These are phyloP conservation scores for Penicillium verrucosum DNA, from an alignment of 2,329 filamentous ascomycete genomes.

Conservation along the genomic window DNA sequence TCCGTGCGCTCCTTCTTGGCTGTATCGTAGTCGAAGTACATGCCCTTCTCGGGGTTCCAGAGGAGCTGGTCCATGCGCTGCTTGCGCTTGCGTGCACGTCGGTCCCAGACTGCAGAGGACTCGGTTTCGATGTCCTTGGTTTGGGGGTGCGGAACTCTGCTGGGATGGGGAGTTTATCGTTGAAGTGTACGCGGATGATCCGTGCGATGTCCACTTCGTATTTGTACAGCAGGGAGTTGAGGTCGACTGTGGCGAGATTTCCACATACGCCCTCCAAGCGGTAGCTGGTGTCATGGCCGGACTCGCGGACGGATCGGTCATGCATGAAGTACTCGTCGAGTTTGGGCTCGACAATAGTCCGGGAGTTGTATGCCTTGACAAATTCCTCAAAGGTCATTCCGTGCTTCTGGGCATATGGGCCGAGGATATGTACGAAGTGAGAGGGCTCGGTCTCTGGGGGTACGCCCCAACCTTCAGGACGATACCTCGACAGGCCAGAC, in stretches of 20 bases:
- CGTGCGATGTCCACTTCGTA: constrained; percentile 92
- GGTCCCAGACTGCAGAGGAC: constrained; percentile 85
- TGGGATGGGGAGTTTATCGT: constrained; percentile 77
- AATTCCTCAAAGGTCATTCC: constrained; percentile 79
- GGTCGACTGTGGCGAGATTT: constrained; percentile 85
- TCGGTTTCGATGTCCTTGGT: constrained; percentile 68
- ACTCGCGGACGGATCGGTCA: constrained; percentile 92
- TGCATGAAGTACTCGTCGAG: constrained; percentile 95
- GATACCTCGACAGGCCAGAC: constrained; percentile 79
- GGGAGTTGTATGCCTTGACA: constrained; percentile 80
- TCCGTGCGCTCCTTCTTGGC: constrained; percentile 72
- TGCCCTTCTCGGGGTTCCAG: constrained; percentile 87
- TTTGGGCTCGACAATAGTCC: constrained; percentile 74
- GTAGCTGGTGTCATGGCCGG: constrained; percentile 94
- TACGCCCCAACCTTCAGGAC: constrained; percentile 77
- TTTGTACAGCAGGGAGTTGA: constrained; percentile 94
- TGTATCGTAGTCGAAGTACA: constrained; percentile 98
- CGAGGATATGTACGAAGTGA: constrained; percentile 80
- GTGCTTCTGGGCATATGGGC: constrained; percentile 80
- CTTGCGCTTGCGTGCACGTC: constrained; percentile 79
- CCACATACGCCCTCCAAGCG: constrained; percentile 84
- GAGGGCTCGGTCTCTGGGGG: constrained; percentile 86
- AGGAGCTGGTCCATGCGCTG: constrained; percentile 85
- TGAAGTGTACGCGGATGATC: constrained; percentile 78
- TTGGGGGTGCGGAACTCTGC: constrained; percentile 70